These are phyloP conservation scores for Phyllosticta ampelicida DNA, from an alignment of 2,329 filamentous ascomycete genomes.

Conservation along the genomic window DNA sequence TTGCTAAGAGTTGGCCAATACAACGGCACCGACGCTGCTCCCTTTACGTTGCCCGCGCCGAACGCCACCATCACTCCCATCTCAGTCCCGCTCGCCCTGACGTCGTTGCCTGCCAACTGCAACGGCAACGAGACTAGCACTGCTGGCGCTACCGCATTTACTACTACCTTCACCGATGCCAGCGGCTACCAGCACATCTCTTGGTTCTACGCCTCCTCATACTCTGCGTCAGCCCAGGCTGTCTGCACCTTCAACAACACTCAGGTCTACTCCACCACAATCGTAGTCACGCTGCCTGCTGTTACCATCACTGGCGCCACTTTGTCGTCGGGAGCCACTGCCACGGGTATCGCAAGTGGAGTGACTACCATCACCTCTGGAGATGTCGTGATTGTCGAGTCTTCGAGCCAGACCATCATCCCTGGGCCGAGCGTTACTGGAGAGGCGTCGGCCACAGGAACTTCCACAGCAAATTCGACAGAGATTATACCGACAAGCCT, in stretches of 20 bases:
- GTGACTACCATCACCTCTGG: background rate
- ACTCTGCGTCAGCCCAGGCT: background rate
- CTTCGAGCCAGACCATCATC: background rate
- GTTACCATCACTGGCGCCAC: background rate
- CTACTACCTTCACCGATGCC: slow-evolving; percentile 1
- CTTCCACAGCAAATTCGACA: background rate
- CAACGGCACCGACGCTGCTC: background rate
- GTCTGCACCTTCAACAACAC: slow-evolving; percentile 10
- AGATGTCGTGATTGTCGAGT: background rate
- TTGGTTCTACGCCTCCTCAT: background rate
- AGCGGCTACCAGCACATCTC: slow-evolving; percentile 1
- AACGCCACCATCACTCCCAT: background rate
- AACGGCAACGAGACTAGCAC: background rate
- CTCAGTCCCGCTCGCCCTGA: background rate
- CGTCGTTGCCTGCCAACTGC: background rate
- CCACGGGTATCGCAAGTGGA: background rate
- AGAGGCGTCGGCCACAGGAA: background rate
- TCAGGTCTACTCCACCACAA: slow-evolving; percentile 1
- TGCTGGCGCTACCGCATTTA: slow-evolving; percentile 1
- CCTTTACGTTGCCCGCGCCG: background rate
- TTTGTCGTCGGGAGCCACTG: background rate
- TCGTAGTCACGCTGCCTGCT: slow-evolving; percentile 3
- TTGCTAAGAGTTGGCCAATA: background rate
- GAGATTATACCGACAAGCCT: background rate
- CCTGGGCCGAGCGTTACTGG: background rate